Base-by-base conservation (phyloP, 2,329 filamentous ascomycete genomes). In the Xylaria sp. region DNA sequence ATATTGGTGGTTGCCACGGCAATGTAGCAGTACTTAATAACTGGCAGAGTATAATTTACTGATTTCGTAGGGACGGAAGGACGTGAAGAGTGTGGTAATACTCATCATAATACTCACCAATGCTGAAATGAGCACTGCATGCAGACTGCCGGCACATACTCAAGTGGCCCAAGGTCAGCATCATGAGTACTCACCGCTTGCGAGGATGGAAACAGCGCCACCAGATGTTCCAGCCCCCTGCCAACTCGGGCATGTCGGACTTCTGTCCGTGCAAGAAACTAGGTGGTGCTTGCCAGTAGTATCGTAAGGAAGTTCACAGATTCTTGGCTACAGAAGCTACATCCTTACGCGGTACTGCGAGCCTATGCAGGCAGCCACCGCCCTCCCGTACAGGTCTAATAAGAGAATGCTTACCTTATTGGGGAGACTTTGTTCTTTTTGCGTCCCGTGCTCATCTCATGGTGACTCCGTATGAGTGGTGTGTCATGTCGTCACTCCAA, bases 1-100 rank as follows among this genome's bases (percentile, higher is more conserved):
- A 70, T 66, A 28, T 57, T 67, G 41, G 44, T 57, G 55, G 65
- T 34, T 48, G 56, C 46, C 37, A 23, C 15, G 18, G 58, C 23
- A 32, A 37, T 20, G 52, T 13, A 28, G 55, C 28, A 32, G 46
- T 62, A 15, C 8, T 58, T 32, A 13, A 37, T 46, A 50, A 55
- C n/a, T 39, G 20, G 18, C 34, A 48, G 51, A 34, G 12, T 10
- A 34, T 23, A 25, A 12, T 18, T 41, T 34, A 65, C 58, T 65
- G 61, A 41, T 20, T 60, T 41, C 15, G 37, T 46, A 37, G 37
- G 23, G 32, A 8, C 2, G 34, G 8, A 2, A 37, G 34, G 34
- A 37, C 44, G 48, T 34, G 54, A 66, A 56, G 4, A n/a, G 48
- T 32, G 44, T 41, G 28, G 59, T 58, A 13, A 4, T 25, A 25